A percentile compares a stretch with the other conserved stretches of the same genome.
phyloP scores from a whole-genome alignment of 306 rosid species.

The Quercus alba region DNA sequence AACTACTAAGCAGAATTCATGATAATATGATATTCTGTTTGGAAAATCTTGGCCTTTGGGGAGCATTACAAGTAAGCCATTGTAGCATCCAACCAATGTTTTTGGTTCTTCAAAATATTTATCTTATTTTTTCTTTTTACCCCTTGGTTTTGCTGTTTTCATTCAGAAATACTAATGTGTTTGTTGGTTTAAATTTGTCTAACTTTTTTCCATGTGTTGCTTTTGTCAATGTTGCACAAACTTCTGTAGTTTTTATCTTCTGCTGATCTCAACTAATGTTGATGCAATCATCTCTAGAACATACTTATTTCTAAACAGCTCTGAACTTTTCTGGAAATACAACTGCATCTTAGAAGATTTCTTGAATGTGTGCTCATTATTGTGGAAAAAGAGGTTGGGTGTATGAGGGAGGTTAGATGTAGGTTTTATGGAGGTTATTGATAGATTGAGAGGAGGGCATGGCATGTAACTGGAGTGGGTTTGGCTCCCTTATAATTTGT shows the following conservation, averaged over 20 bases:
- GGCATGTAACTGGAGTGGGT: neutral
- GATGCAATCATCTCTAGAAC: neutral
- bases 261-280: neutral
- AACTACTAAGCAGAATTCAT: slow-evolving; percentile 60
- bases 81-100: slow-evolving; percentile 12
- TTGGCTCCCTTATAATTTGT: neutral
- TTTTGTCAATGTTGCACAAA: neutral
- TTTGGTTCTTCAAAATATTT: slow-evolving; percentile 13
- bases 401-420: neutral
- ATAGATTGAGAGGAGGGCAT: neutral
- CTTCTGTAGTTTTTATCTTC: neutral
- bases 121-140: neutral
- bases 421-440: neutral
- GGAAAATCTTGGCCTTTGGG: slow-evolving; percentile 77
- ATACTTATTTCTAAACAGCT: neutral
- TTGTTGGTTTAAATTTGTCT: neutral
- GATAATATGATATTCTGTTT: slow-evolving; percentile 69
- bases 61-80: slow-evolving; percentile 71
- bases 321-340: neutral
- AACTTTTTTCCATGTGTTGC: neutral
- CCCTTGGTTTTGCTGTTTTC: neutral
- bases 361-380: neutral
- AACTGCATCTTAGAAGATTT: neutral
- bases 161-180: neutral
- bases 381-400: neutral